phyloP scores from a whole-genome alignment of 192 early-diverging fungal genomes.

The Coemansia sp. region DNA sequence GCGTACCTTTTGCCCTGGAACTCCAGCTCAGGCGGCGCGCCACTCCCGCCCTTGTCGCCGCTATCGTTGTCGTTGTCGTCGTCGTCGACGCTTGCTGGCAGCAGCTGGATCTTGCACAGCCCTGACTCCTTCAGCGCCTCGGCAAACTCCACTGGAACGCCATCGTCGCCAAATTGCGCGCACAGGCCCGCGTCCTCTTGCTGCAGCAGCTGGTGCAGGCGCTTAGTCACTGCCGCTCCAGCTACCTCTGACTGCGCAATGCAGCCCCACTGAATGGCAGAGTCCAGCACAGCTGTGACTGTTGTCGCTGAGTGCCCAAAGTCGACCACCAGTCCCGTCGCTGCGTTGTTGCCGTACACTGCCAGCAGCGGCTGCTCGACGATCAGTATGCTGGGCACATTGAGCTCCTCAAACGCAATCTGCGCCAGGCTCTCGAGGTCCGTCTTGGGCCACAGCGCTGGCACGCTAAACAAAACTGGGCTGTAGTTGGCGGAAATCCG shows the following conservation, averaged over 20 bases:
- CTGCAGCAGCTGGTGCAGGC: slow-evolving; percentile 64
- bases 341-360: slow-evolving; percentile 75
- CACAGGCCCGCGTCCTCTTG: slow-evolving; percentile 54
- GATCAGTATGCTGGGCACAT: slow-evolving; percentile 81
- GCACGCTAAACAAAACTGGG: slow-evolving; percentile 78
- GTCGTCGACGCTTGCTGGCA: background rate
- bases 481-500: slow-evolving; percentile 75
- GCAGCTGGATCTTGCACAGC: slow-evolving; percentile 31
- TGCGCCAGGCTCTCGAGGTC: slow-evolving; percentile 82
- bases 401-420: slow-evolving; percentile 92
- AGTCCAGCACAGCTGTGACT: slow-evolving; percentile 83
- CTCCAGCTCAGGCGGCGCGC: slow-evolving; percentile 26
- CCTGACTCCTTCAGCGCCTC: slow-evolving; percentile 61
- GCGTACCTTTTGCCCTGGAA: slow-evolving; percentile 63
- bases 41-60: slow-evolving; percentile 7
- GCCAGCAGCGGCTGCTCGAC: slow-evolving; percentile 84
- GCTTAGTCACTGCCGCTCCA: slow-evolving; percentile 67
- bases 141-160: slow-evolving; percentile 63
- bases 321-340: slow-evolving; percentile 87
- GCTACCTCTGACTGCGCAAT: slow-evolving; percentile 68
- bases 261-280: slow-evolving; percentile 62
- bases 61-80: slow-evolving; percentile 10
- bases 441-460: slow-evolving; percentile 79
- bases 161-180: slow-evolving; percentile 48
- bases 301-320: slow-evolving; percentile 87